Evolutionary conservation across 78 protist species (phyloP).

Genomic region (Cyanophora paradoxa): DNA sequence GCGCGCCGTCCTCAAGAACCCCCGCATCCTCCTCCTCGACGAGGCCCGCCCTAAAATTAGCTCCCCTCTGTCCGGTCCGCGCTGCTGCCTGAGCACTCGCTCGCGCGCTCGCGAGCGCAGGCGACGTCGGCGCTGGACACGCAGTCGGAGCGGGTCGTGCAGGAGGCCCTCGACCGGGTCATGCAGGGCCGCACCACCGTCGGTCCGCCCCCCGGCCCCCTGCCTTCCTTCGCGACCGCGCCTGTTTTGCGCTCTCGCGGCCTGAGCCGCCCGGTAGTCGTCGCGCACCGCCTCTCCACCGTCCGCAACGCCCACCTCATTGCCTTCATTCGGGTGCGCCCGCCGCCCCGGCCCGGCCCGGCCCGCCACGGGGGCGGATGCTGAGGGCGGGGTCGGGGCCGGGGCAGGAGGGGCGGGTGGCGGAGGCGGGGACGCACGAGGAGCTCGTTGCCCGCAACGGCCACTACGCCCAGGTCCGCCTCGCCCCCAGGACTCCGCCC

Average conservation of each 20-base stretch:
- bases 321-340: constrained; percentile 12
- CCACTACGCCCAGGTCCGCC: no score
- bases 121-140: constrained; percentile 90
- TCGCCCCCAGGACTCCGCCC: no score
- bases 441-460: constrained; percentile 57
- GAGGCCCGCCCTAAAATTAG: constrained; percentile 46
- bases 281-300: constrained; percentile 48
- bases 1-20: constrained; percentile 79
- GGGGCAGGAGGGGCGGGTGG: constrained; percentile 61
- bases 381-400: no score
- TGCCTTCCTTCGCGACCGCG: no score
- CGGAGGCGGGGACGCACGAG: constrained; percentile 79
- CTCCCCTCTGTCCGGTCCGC: no score
- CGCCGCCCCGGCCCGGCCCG: no score
- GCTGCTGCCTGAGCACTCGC: no score
- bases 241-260: no score
- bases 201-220: no score
- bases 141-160: constrained; percentile 67
- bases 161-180: constrained; percentile 65
- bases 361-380: no score
- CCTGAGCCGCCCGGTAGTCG: no score
- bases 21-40: constrained; percentile 86
- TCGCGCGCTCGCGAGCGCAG: no score
- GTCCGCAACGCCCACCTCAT: constrained; percentile 35
- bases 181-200: constrained; percentile 66